Percentiles rank a stretch among this genome's conserved stretches.
These are phyloP conservation scores for Cyberlindnera maritima DNA, from an alignment of 805 yeast species.

Conservation along the genomic window DNA sequence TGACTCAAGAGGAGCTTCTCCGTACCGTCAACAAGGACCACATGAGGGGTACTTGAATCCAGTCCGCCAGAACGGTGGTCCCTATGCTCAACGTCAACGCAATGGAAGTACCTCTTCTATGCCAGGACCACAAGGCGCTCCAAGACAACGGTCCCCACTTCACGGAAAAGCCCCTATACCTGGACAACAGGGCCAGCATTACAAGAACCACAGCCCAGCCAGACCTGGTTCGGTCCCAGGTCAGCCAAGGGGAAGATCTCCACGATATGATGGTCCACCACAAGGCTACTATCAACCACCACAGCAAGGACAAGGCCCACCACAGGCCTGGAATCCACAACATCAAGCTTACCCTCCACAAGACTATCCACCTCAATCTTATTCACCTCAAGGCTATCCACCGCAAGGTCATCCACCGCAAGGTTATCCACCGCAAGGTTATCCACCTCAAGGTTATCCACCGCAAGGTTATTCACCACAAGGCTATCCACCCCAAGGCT, in stretches of 20 bases:
- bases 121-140: constrained; percentile 6
- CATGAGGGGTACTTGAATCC: constrained; percentile 1
- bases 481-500: constrained; percentile 24
- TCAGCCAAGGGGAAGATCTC: constrained; percentile 14
- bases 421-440: constrained; percentile 18
- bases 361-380: constrained; percentile 17
- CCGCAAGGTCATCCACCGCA: constrained; percentile 26
- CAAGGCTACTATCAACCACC: constrained; percentile 2
- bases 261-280: constrained; percentile 13
- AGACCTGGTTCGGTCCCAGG: constrained; percentile 9
- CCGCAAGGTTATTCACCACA: constrained; percentile 26
- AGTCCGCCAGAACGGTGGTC: not conserved
- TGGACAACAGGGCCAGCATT: not conserved
- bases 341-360: constrained; percentile 17
- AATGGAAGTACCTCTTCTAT: constrained; percentile 11
- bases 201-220: constrained; percentile 8
- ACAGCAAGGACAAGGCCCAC: constrained; percentile 10
- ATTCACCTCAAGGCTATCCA: constrained; percentile 7
- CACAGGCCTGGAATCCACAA: constrained; percentile 13
- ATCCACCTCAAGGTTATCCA: constrained; percentile 15
- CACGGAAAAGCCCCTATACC: not conserved
- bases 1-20: constrained; percentile 17
- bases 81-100: not conserved
- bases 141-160: constrained; percentile 2
- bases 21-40: constrained; percentile 12